These are phyloP conservation scores for Cardamine chenopodiifolia DNA, from an alignment of 345 rosid genomes.

Conservation along the genomic window DNA sequence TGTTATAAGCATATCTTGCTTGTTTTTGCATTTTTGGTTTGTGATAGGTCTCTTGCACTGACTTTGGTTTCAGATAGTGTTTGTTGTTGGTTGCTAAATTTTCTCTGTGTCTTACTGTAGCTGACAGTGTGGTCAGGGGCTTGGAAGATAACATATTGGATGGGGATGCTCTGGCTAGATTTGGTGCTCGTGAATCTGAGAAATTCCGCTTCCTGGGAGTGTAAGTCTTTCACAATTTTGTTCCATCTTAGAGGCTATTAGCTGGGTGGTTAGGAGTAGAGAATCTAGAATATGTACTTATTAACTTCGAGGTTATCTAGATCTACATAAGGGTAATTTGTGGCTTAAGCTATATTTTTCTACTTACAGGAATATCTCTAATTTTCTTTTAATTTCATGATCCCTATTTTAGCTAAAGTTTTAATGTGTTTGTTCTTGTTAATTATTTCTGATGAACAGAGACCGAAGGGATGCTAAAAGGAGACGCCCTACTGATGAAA, in stretches of 20 bases:
- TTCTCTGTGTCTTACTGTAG: constrained; percentile 47
- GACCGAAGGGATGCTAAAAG: constrained; percentile 66
- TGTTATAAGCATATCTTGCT: neutral
- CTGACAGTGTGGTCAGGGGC: constrained; percentile 49
- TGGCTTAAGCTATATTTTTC: neutral
- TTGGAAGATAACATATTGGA: constrained; percentile 46
- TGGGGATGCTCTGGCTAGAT: constrained; percentile 66
- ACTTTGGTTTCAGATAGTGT: constrained; percentile 11
- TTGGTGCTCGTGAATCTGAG: constrained; percentile 69
- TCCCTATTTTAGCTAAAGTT: neutral
- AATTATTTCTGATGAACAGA: constrained; percentile 47
- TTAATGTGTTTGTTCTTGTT: constrained; percentile 15
- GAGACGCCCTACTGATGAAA: constrained; percentile 70
- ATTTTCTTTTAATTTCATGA: neutral
- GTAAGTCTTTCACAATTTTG: constrained; percentile 57
- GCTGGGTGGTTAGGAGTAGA: constrained; percentile 22
- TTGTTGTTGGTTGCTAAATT: constrained; percentile 29
- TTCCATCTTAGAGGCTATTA: constrained; percentile 14
- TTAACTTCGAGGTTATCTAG: neutral
- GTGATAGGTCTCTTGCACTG: constrained; percentile 12
- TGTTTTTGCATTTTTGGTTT: constrained; percentile 4
- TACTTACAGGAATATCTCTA: constrained; percentile 2
- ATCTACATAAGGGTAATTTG: constrained; percentile 8
- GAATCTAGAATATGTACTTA: neutral
- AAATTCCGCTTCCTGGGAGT: constrained; percentile 71